phyloP scores from a whole-genome alignment of 768 basidiomycete species.

The Termitomyces sp. region DNA sequence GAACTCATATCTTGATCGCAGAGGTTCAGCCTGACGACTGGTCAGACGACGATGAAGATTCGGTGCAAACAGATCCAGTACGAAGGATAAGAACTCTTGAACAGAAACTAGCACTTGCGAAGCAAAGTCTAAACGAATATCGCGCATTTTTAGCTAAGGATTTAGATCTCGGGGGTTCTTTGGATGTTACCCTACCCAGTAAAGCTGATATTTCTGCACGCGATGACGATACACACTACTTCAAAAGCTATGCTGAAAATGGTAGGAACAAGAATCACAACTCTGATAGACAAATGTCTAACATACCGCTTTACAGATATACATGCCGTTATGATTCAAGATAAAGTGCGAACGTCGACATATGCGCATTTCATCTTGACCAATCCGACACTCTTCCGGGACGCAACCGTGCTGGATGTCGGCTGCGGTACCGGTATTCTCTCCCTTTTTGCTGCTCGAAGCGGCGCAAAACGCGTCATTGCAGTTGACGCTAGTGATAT shows the following conservation, averaged over 20 bases:
- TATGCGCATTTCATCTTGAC: constrained; percentile 90
- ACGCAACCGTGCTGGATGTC: constrained; percentile 87
- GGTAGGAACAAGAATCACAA: constrained; percentile 39
- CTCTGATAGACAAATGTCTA: background rate
- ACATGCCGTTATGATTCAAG: constrained; percentile 95
- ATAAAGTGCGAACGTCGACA: constrained; percentile 88
- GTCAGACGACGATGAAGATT: constrained; percentile 62
- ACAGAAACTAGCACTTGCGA: constrained; percentile 52
- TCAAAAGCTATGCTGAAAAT: constrained; percentile 83
- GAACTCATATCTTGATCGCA: constrained; percentile 20
- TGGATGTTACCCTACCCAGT: constrained; percentile 34
- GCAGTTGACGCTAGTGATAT: constrained; percentile 90
- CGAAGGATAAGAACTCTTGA: constrained; percentile 56
- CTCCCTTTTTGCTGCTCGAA: constrained; percentile 83
- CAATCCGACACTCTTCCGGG: constrained; percentile 76
- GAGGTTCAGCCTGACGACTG: constrained; percentile 67
- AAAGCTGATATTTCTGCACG: constrained; percentile 30
- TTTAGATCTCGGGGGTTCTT: constrained; percentile 40
- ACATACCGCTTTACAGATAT: constrained; percentile 53
- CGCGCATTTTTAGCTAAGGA: constrained; percentile 49
- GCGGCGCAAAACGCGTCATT: constrained; percentile 86
- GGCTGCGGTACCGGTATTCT: constrained; percentile 96
- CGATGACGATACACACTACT: constrained; percentile 94
- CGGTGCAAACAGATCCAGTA: constrained; percentile 23
- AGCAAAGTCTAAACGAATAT: constrained; percentile 60